phyloP scores from a whole-genome alignment of 2,329 filamentous ascomycete genomes.

The Cladorrhinum sp. region DNA sequence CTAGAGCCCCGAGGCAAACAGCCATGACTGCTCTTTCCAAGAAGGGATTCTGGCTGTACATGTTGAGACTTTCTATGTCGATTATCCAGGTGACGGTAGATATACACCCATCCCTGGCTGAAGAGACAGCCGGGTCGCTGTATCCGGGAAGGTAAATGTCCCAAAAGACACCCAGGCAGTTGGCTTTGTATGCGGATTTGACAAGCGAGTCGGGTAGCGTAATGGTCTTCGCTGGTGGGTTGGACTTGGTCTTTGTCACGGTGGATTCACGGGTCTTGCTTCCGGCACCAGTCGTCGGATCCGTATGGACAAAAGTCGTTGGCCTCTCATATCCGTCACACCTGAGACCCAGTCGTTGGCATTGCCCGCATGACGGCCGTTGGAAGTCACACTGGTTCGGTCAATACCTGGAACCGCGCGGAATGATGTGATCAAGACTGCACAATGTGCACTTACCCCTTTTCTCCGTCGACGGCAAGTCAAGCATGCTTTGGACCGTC shows the following conservation, averaged over 20 bases:
- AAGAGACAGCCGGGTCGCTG: background rate
- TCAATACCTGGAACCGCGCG: background rate
- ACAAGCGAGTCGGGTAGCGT: background rate
- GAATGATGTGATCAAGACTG: background rate
- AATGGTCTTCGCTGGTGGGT: background rate
- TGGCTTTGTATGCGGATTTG: conserved; percentile 1
- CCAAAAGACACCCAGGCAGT: background rate
- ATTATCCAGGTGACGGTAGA: background rate
- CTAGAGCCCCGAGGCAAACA: background rate
- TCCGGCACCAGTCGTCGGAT: background rate
- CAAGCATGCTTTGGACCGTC: conserved; percentile 4
- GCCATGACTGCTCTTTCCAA: background rate
- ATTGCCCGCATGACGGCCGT: conserved; percentile 3
- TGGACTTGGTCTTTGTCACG: background rate
- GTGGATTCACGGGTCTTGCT: background rate
- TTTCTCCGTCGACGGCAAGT: conserved; percentile 6
- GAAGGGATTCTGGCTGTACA: background rate
- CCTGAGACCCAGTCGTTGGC: conserved; percentile 3
- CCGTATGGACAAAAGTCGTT: conserved; percentile 1
- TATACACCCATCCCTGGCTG: background rate
- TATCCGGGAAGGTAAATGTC: background rate
- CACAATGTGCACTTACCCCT: conserved; percentile 4
- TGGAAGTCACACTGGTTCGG: background rate
- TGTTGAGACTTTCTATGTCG: background rate
- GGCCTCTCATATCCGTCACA: conserved; percentile 4